Base-by-base conservation (phyloP, 2,329 filamentous ascomycete genomes). In the Ophiobolus disseminans region DNA sequence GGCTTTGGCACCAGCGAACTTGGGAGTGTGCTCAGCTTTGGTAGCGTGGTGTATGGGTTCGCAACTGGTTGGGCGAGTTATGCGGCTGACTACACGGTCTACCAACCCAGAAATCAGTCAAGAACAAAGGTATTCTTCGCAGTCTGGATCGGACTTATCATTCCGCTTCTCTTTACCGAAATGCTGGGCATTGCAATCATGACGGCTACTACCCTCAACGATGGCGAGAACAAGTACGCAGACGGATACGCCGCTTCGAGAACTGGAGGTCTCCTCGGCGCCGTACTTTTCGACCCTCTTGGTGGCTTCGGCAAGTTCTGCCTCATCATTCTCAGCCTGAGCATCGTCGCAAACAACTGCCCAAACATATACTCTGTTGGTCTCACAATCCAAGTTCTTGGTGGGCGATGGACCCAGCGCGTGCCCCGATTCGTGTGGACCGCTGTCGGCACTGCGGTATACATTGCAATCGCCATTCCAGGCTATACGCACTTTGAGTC, bases 81-180 rank as follows among this genome's bases (percentile, higher is more conserved):
- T 50, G 88, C 89, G 0, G 86, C 88, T 7, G 89, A 93, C 66
- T 93, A 91, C 70, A 90, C 87, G 17, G 87, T 90, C 40, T 92
- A 92, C 72, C 89, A 91, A 62, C 88, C 88, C 0, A 76, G 79
- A 2, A 78, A 73, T 19, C 84, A 84, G 31, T 81, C 82, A 22
- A 80, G 83, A 17, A 69, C 69, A 32, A 84, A 85, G 51, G 78
- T 91, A 51, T 93, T 92, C 72, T 61, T 82, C 50, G 85, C 84
- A 66, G 89, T 88, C 22, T 89, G 86, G 69, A 67, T 76, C 19
- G 90, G 90, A 8, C 78, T 94, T 11, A 82, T 88, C 55, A 74
- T 89, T 55, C 86, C 88, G 1, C 81, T 93, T 1, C 76, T 88
- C 52, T 91, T 93, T 74, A 87, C 85, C 2, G 81, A 91, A 73